Evolutionary conservation across 2,329 filamentous ascomycete species (phyloP), one percentile per base, ranked within the genome.

Genomic region (Capronia coronata): DNA sequence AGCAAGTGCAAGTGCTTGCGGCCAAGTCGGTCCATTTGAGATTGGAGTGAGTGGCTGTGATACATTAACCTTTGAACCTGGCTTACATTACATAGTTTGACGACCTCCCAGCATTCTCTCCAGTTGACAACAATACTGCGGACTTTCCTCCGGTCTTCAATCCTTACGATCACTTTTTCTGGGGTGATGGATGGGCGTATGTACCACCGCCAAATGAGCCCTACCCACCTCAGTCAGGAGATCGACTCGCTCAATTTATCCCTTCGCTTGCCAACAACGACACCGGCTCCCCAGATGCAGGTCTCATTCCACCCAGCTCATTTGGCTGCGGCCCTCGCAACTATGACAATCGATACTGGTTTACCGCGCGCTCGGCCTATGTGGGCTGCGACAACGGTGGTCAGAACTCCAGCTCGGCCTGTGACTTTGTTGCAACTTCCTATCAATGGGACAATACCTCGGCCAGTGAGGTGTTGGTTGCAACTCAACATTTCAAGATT

Each of bases 91-190:
- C 32, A 14, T 43, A 63, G 59, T 65, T 65, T 43, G 62, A 65
- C 47, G 56, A 63, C 39, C 54, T 64, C 25, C 62, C 63, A 18
- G 21, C 46, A 21, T 59, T 45, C 25, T 56, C 54, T 6, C 49
- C 48, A 10, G 44, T 55, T 32, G 58, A 64, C 43, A 63, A 63
- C 38, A 63, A 63, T 6, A 62, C 59, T n/a, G 43, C 58, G n/a
- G 23, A 48, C 4, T 61, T 56, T 40, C 67, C 70, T 8, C 68
- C 70, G 37, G 65, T 77, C 49, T 68, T 65, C 55, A 71, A 69
- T 47, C 74, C 74, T 1, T 76, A 75, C 55, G 69, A 74, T 47
- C 73, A 77, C 57, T 67, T 77, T 41, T 70, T 69, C 59, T 77
- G 74, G 62, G 71, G 72, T 35, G 67, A 71, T 48, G 75, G 74